Base-by-base conservation (phyloP, 176 grass and related monocot genomes). In the Bromus sterilis region DNA sequence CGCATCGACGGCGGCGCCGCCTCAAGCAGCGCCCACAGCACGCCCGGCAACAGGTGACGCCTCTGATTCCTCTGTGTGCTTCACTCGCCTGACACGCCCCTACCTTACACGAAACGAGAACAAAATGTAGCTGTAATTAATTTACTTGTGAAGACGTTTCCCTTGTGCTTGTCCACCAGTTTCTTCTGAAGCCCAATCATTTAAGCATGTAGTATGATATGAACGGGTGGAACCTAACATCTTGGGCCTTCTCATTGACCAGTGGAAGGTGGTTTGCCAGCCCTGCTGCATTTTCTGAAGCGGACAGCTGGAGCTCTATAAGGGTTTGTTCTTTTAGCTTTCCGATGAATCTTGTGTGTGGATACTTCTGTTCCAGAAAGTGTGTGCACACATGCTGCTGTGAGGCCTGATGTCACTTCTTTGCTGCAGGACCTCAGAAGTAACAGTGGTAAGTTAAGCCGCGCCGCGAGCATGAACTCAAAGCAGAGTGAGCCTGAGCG, bases 41-140 rank as follows among this genome's bases (percentile, higher is more conserved):
- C 90, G 29, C 87, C 93, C 41, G 78, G 96, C 73, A 86, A 95
- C 84, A 99, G 93, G 96, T 93, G 67, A 78, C 21, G 71, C 71
- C n/a, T 78, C 51, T 24, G 25, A 43, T 56, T 43, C 78, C 4
- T 35, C 4, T 56, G 7, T 56, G 7, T 46, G 2, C 37, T 48
- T 31, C 11, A 6, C 31, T 44, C 31, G 5, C 37, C 58, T 51
- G 32, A 62, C 21, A 11, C 16, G 20, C 37, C 26, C 40, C 16
- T 83, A 59, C 39, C 55, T 26, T 43, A 24, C 34, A 56, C 49
- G 25, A 82, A 71, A 71, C 16, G 44, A 86, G 10, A 77, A 33
- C 80, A 74, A n/a, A 35, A 71, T 72, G 53, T 64, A 43, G 56
- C 75, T 84, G 36, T 44, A 40, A 35, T 85, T 78, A 74, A 74